Base-by-base conservation (phyloP, 1,284 basidiomycete species). In the Porogramme epimiltina region DNA sequence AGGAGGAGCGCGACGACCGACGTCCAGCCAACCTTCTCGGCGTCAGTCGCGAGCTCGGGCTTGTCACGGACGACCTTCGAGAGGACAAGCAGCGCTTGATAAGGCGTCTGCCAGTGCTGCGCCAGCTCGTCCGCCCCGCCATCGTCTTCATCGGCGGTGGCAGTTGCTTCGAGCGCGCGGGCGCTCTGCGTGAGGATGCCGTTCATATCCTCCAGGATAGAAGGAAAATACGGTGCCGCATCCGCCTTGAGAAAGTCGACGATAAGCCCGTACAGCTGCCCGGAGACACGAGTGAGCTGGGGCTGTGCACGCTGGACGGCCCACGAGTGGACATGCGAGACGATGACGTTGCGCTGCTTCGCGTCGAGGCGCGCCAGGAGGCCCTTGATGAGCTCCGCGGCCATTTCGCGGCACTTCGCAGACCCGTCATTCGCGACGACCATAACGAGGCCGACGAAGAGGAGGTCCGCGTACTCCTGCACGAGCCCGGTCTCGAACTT, bases 351-450 rank as follows among this genome's bases (percentile, higher is more conserved):
- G 22, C 82, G 77, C 37, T 80, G 82, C 11, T 81, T 77, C 1
- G 81, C 79, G 22, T 89, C 83, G 24, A 97, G 72, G 10, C 88
- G 80, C 4, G 69, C 67, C 58, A 94, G 82, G 11, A 99, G 79
- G 23, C 73, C 77, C 67, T 92, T 89, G 70, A 98, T 81, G 22
- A 98, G 79, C 33, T 84, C 82, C 0, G 89, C 88, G 1, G 93
- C 91, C 83, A 92, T 91, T 65, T 91, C 89, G 20, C 93, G 80
- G 67, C 95, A 98, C 66, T 90, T 88, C 28, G 89, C 75, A 4
- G 94, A 93, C 45, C 92, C 88, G 66, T 99, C 97, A 67, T 99
- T 99, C 28, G 93, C 95, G 23, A 98, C 72, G 25, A 90, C 88
- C 82, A 98, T 91, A 18, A 97, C 93, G 19, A 99, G 80, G 0